These are phyloP conservation scores for Nigrospora sphaerica DNA, from an alignment of 2,329 filamentous ascomycete genomes.

Conservation along the genomic window DNA sequence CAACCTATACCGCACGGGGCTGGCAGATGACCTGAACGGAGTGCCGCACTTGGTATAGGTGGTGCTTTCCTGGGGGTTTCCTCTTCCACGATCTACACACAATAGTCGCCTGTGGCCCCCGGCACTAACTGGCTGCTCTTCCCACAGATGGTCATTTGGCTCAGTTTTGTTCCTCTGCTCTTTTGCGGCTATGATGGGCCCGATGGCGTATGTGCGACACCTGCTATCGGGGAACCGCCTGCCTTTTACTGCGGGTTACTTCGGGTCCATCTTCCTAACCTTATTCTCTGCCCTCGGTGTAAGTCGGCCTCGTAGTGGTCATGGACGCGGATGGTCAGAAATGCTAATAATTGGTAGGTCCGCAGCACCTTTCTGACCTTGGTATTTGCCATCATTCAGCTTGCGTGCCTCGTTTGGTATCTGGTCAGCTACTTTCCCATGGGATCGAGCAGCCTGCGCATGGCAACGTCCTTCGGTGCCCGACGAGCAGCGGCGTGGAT, in stretches of 20 bases:
- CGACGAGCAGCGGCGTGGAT: conserved; percentile 84
- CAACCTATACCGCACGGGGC: conserved; percentile 15
- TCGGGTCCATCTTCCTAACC: conserved; percentile 84
- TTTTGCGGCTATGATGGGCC: conserved; percentile 93
- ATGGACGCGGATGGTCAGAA: background rate
- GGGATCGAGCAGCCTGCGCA: conserved; percentile 80
- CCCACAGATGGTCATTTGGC: conserved; percentile 82
- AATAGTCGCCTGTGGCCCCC: too few relatives aligned
- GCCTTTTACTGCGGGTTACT: conserved; percentile 91
- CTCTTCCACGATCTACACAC: too few relatives aligned
- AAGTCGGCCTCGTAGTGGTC: conserved; percentile 38
- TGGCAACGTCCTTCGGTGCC: conserved; percentile 80
- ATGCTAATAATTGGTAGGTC: conserved; percentile 46
- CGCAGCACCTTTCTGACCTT: conserved; percentile 80
- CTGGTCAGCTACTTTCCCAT: conserved; percentile 96
- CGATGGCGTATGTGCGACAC: conserved; percentile 74
- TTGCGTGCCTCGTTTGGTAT: conserved; percentile 84
- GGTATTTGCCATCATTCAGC: conserved; percentile 74
- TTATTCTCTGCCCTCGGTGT: conserved; percentile 90
- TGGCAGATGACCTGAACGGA: conserved; percentile 9
- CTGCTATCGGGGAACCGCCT: conserved; percentile 76
- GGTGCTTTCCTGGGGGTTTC: too few relatives aligned
- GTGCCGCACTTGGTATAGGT: too few relatives aligned
- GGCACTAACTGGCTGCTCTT: conserved; percentile 19
- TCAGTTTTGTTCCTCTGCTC: conserved; percentile 85